These are phyloP conservation scores for Brasilioporus rufonigricans DNA, from an alignment of 768 basidiomycete genomes.

Conservation along the genomic window DNA sequence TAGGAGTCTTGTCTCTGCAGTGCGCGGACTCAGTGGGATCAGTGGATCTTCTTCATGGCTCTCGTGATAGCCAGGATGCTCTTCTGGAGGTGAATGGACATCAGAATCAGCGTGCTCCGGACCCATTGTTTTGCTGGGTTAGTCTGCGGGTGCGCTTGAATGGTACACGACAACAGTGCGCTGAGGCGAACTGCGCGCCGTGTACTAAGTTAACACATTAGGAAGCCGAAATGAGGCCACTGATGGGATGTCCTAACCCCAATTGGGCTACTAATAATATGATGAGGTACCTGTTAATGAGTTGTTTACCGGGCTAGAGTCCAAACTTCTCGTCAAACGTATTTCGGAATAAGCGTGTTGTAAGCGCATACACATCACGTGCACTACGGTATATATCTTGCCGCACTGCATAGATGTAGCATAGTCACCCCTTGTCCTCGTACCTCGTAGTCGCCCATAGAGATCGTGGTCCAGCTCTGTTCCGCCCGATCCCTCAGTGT, in stretches of 20 bases:
- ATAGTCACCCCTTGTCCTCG: too few relatives aligned
- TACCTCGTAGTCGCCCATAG: too few relatives aligned
- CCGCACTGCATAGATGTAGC: too few relatives aligned
- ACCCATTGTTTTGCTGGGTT: neutral
- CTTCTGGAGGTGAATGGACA: slow-evolving; percentile 1
- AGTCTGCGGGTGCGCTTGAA: neutral
- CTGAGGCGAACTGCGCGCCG: neutral
- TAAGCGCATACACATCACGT: too few relatives aligned
- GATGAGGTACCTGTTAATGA: too few relatives aligned
- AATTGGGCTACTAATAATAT: too few relatives aligned
- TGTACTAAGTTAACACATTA: neutral
- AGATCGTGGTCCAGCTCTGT: too few relatives aligned
- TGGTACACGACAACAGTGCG: neutral
- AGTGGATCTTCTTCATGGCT: slow-evolving; percentile 17
- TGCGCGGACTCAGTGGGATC: slow-evolving; percentile 13
- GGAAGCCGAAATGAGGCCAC: neutral
- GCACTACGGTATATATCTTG: too few relatives aligned
- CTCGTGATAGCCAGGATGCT: neutral
- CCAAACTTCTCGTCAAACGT: too few relatives aligned
- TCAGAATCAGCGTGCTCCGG: neutral
- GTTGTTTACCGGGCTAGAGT: too few relatives aligned
- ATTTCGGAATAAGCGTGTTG: too few relatives aligned
- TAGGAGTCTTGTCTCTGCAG: slow-evolving; percentile 52
- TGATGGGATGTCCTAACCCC: neutral
- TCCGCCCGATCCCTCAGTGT: too few relatives aligned